Base-by-base conservation (phyloP, 2,329 filamentous ascomycete species). In the Elsinoe necatrix region DNA sequence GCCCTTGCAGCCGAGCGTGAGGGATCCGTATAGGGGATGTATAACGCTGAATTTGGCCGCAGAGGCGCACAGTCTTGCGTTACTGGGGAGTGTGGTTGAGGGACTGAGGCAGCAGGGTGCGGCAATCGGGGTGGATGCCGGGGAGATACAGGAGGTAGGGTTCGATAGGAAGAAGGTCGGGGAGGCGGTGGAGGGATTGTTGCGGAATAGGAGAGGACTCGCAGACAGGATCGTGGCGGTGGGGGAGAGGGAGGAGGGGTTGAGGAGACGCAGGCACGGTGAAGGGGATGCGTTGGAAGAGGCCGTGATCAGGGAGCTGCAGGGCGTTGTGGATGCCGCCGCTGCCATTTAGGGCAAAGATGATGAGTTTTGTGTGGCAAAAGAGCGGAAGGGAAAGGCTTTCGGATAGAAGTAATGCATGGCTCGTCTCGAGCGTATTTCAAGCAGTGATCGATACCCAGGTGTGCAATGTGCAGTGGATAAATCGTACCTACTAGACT, bases 111-210 rank as follows among this genome's bases (percentile, higher is more conserved):
- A 82, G 8, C 75, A 78, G 8, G 88, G 87, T 51, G 79, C 79
- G n/a, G 81, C 85, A 20, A 74, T 75, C 2, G 81, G 79, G 0
- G 73, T 84, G 11, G 75, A 80, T 55, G 70, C 76, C 4, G 72
- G 71, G 12, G 84, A 89, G 21, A 84, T 96, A 1, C 81, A 85
- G 12, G 76, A 81, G 7, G 77, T 96, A 5, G 78, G 82, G 54
- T 95, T 89, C 84, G 89, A 96, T 66, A 77, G 80, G 11, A 77
- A 78, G 0, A 77, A 77, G 1, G 79, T 95, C 47, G 79, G 86
- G 61, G 91, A 95, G 67, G 89, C 93, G 64, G 81, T 95, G 4
- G 89, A 95, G 62, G 87, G 87, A 78, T 73, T 96, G 34, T 79
- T 82, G 25, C 84, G 84, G 55, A 63, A 61, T 31, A 79, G 83